Conservation (phyloP, 345 rosid species). For the Turritis glabra region DNA sequence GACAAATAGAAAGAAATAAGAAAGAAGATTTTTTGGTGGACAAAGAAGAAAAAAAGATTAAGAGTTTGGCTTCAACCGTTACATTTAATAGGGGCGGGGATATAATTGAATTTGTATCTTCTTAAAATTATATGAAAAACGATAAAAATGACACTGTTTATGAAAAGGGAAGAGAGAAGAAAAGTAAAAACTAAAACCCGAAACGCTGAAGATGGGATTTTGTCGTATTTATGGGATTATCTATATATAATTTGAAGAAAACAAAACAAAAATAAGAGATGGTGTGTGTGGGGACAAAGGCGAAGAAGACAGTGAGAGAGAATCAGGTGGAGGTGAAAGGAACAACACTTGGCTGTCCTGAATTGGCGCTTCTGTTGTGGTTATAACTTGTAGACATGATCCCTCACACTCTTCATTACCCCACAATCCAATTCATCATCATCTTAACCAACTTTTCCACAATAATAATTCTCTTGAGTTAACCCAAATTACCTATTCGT, state of each 20-base stretch:
- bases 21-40: slow-evolving; percentile 16
- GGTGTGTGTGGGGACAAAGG: slow-evolving; percentile 33
- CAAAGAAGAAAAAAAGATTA: slow-evolving; percentile 18
- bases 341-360: slow-evolving; percentile 37
- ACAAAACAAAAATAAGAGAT: slow-evolving; percentile 13
- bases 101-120: slow-evolving; percentile 4
- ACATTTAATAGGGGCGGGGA: background rate
- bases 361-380: slow-evolving; percentile 31
- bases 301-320: slow-evolving; percentile 28
- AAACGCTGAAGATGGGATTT: slow-evolving; percentile 15
- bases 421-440: slow-evolving; percentile 17
- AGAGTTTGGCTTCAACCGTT: slow-evolving; percentile 31
- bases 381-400: slow-evolving; percentile 34
- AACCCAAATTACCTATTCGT: background rate
- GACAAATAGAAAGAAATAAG: background rate
- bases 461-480: background rate
- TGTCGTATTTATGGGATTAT: slow-evolving; percentile 18
- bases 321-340: slow-evolving; percentile 28
- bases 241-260: background rate
- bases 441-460: slow-evolving; percentile 7
- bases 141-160: slow-evolving; percentile 12
- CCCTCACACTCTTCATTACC: slow-evolving; percentile 33
- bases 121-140: background rate
- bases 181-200: slow-evolving; percentile 13
- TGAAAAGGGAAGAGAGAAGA: slow-evolving; percentile 6